Base-by-base conservation (phyloP, 495 filamentous ascomycete genomes). In the Polyplosphaeria fusca region DNA sequence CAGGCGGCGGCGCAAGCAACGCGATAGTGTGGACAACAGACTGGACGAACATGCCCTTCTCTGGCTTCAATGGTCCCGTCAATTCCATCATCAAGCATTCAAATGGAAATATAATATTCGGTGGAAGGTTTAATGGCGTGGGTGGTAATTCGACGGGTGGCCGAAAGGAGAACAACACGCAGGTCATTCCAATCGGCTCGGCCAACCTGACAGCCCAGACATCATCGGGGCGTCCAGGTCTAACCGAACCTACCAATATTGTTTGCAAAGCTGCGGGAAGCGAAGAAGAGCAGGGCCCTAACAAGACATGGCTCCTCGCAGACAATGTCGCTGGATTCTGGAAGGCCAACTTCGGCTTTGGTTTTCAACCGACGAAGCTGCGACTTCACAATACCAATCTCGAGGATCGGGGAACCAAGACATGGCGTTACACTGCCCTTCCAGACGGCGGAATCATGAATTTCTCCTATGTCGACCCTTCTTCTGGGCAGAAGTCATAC, bases 401-500 rank as follows among this genome's bases (percentile, higher is more conserved):
- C 46, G 83, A 90, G 68, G 90, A 88, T 47, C 82, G 91, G 51
- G 92, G 93, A 25, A 96, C 93, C 5, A 84, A 86, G 70, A 82
- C 82, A 14, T 98, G 88, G 74, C 80, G 89, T 30, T 91, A 89
- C 65, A 87, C 87, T 25, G 84, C 87, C 18, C 71, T 90, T 26
- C 89, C 90, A 4, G 82, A 90, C 63, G 84, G 86, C 64, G 94
- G 94, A 27, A 96, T 97, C 67, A 89, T 97, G 87, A 96, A 97
- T 69, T 79, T 98, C 60, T 95, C 91, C 32, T 96, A 90, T 60
- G 86, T 80, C 41, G 89, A 96, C 67, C 82, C 86, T 0, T 77
- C 72, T 1, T 85, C 86, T 0, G 79, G 81, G 1, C 71, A 82
- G 27, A 81, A 85, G 38, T 73, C 73, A 25, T 79, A 74, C 43